A percentile compares a stretch with the other conserved stretches of the same genome.
Evolutionary conservation across 2,329 filamentous ascomycete genomes (phyloP).

Genomic region (Chaetoscypha palmicola): DNA sequence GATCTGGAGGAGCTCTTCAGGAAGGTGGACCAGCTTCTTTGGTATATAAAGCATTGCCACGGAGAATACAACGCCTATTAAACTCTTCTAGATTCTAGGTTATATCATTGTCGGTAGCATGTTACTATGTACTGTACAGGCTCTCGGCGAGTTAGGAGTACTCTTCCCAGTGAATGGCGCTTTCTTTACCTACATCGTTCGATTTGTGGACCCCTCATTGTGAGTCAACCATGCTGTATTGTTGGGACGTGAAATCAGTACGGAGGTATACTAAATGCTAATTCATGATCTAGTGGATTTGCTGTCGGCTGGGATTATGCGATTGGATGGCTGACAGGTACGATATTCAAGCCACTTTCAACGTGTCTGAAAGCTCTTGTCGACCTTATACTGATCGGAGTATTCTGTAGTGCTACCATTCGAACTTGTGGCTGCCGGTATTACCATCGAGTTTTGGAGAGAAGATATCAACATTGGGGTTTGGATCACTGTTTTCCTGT

Average conservation of each 20-base stretch:
- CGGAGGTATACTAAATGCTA: background rate
- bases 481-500: constrained; percentile 50
- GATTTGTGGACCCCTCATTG: constrained; percentile 51
- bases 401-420: constrained; percentile 39
- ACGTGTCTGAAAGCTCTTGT: too few relatives aligned
- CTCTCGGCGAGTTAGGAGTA: constrained; percentile 54
- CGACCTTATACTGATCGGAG: background rate
- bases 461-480: constrained; percentile 42
- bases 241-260: constrained; percentile 15
- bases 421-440: constrained; percentile 46
- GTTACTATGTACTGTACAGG: constrained; percentile 52
- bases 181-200: constrained; percentile 54
- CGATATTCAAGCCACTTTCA: background rate
- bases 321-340: constrained; percentile 39
- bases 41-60: too few relatives aligned
- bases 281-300: constrained; percentile 35
- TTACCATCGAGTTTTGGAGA: constrained; percentile 49
- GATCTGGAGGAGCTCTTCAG: constrained; percentile 35
- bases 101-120: constrained; percentile 33
- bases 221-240: too few relatives aligned
- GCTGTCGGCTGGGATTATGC: constrained; percentile 49
- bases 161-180: constrained; percentile 54
- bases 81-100: constrained; percentile 11
- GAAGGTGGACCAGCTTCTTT: constrained; percentile 29
- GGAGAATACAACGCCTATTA: too few relatives aligned